Evolutionary conservation across 257 asterid genomes (phyloP).

Genomic region (Apocynum venetum): DNA sequence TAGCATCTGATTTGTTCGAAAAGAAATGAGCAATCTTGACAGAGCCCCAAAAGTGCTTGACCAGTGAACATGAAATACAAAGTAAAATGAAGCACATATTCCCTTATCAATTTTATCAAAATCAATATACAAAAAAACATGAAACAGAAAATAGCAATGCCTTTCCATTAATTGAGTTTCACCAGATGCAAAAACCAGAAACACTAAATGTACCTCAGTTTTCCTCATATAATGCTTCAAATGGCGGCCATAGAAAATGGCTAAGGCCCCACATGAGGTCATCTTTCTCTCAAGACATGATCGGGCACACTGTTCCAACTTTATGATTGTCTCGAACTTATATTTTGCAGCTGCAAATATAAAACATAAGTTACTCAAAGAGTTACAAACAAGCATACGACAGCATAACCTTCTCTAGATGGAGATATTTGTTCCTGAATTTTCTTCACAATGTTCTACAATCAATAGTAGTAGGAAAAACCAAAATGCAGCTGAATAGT

Average conservation of each 20-base stretch:
- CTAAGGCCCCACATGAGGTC: conserved; percentile 75
- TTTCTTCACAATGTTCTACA: neutral
- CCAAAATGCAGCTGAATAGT: neutral
- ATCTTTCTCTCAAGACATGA: conserved; percentile 64
- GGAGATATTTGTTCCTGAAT: neutral
- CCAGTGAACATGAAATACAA: neutral
- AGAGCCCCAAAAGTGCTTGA: neutral
- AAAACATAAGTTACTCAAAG: conserved; percentile 15
- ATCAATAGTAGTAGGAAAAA: neutral
- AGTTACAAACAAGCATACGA: neutral
- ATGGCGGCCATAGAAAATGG: conserved; percentile 80
- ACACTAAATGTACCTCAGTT: conserved; percentile 51
- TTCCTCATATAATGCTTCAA: conserved; percentile 69
- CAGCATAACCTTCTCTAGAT: neutral
- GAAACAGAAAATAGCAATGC: conserved; percentile 7
- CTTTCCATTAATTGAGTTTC: neutral
- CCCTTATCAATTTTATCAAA: neutral
- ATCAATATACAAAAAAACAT: conserved; percentile 7
- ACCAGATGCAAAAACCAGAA: conserved; percentile 13
- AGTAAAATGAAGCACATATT: neutral
- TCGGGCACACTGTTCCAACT: conserved; percentile 76
- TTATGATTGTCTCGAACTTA: conserved; percentile 67
- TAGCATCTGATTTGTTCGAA: neutral
- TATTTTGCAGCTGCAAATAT: conserved; percentile 54
- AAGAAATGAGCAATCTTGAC: neutral